A percentile compares a stretch with the other conserved stretches of the same genome.
Evolutionary conservation across 2,329 filamentous ascomycete genomes (phyloP).

Genomic region (Fusarium pseudocircinatum): DNA sequence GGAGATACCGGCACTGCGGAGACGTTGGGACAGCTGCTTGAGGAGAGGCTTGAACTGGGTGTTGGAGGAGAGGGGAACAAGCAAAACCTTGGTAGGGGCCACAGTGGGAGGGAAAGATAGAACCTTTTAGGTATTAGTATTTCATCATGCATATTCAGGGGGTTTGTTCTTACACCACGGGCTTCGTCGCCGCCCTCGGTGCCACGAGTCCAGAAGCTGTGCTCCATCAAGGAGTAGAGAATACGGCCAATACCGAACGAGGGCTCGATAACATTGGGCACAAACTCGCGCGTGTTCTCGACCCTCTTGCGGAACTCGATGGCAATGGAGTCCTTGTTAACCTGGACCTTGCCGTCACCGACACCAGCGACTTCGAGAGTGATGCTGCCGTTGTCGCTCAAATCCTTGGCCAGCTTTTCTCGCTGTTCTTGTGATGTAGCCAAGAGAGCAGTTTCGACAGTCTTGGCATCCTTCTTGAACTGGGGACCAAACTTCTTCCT

Average conservation of each 20-base stretch:
- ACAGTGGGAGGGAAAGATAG: slow-evolving; percentile 69
- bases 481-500: slow-evolving; percentile 96
- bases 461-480: slow-evolving; percentile 94
- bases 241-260: slow-evolving; percentile 98
- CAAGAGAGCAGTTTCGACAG: slow-evolving; percentile 81
- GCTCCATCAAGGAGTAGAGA: slow-evolving; percentile 91
- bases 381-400: slow-evolving; percentile 79
- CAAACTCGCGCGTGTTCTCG: slow-evolving; percentile 90
- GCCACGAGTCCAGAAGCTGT: slow-evolving; percentile 89
- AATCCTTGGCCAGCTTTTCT: slow-evolving; percentile 79
- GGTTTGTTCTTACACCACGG: slow-evolving; percentile 79
- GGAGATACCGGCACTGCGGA: slow-evolving; percentile 80
- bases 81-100: slow-evolving; percentile 94
- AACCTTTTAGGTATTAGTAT: slow-evolving; percentile 52
- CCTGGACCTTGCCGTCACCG: slow-evolving; percentile 77
- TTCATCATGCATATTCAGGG: not conserved
- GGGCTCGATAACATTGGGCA: slow-evolving; percentile 95
- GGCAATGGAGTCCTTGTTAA: slow-evolving; percentile 80
- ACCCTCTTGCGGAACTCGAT: slow-evolving; percentile 86
- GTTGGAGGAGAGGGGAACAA: slow-evolving; percentile 88
- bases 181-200: slow-evolving; percentile 73
- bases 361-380: slow-evolving; percentile 76
- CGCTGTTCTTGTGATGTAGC: slow-evolving; percentile 82
- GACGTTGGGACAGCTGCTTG: slow-evolving; percentile 75
- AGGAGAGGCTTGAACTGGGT: slow-evolving; percentile 82